Evolutionary conservation across 2,329 filamentous ascomycete genomes (phyloP).

Genomic region (Colletotrichum tanaceti): DNA sequence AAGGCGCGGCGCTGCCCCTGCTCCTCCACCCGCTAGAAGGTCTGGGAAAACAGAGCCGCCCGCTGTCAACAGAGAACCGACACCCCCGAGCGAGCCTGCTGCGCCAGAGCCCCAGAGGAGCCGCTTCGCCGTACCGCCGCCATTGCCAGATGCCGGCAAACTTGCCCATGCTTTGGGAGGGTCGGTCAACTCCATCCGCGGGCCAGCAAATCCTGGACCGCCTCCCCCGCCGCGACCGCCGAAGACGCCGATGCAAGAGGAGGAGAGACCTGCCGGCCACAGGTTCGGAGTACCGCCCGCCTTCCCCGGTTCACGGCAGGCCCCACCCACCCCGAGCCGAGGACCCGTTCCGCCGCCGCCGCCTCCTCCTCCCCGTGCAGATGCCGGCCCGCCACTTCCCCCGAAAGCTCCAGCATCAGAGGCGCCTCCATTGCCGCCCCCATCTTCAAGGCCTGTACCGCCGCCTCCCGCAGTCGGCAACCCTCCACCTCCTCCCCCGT

Average conservation of each 20-base stretch:
- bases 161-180: slow-evolving; percentile 70
- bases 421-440: slow-evolving; percentile 63
- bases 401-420: slow-evolving; percentile 59
- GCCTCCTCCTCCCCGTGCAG: slow-evolving; percentile 64
- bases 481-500: slow-evolving; percentile 53
- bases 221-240: slow-evolving; percentile 76
- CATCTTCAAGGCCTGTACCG: slow-evolving; percentile 63
- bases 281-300: slow-evolving; percentile 84
- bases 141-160: slow-evolving; percentile 89
- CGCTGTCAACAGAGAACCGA: slow-evolving; percentile 54
- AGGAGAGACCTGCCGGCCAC: slow-evolving; percentile 61
- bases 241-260: slow-evolving; percentile 78
- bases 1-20: slow-evolving; percentile 60
- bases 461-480: slow-evolving; percentile 60
- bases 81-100: slow-evolving; percentile 76
- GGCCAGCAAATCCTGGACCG: slow-evolving; percentile 61
- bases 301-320: slow-evolving; percentile 74
- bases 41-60: slow-evolving; percentile 62
- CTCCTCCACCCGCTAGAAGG: slow-evolving; percentile 71
- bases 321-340: slow-evolving; percentile 80
- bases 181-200: slow-evolving; percentile 50
- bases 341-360: slow-evolving; percentile 79
- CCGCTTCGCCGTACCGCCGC: slow-evolving; percentile 69
- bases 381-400: slow-evolving; percentile 57
- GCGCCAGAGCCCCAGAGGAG: slow-evolving; percentile 71